Evolutionary conservation across 73 alveolate genomes (phyloP).

Genomic region (Blepharisma japonicum): DNA sequence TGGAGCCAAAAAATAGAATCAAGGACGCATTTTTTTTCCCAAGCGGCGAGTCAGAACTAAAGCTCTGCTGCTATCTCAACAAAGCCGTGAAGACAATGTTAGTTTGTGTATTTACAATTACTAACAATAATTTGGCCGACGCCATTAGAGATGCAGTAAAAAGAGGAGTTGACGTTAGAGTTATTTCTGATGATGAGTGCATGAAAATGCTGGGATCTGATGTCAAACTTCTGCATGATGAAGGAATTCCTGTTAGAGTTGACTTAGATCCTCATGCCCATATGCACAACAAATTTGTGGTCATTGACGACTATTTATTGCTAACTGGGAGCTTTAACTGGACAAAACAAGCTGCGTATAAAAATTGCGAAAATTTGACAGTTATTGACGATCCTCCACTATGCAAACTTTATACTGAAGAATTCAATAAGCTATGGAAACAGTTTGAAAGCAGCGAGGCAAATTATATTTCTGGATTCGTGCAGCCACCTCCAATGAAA

Average conservation of each 20-base stretch:
- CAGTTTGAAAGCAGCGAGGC: constrained; percentile 41
- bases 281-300: constrained; percentile 93
- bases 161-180: constrained; percentile 77
- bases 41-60: constrained; percentile 38
- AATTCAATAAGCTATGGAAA: constrained; percentile 60
- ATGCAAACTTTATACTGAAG: constrained; percentile 39
- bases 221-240: constrained; percentile 67
- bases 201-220: constrained; percentile 76
- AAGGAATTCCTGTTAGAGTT: constrained; percentile 78
- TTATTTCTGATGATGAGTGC: constrained; percentile 94
- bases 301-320: constrained; percentile 82
- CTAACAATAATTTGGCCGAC: constrained; percentile 76
- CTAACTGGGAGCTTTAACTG: constrained; percentile 92
- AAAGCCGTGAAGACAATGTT: constrained; percentile 63
- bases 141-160: constrained; percentile 75
- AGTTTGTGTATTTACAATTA: constrained; percentile 85
- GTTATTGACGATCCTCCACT: constrained; percentile 45
- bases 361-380: constrained; percentile 57
- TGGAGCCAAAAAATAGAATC: constrained; percentile 47
- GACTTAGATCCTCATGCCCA: constrained; percentile 79
- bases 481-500: too few relatives aligned
- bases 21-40: constrained; percentile 72
- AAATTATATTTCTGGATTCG: not conserved
- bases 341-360: constrained; percentile 64
- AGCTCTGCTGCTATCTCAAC: constrained; percentile 40